phyloP scores from a whole-genome alignment of 139 green algal genomes.

The Chlamydomonas sp. region DNA sequence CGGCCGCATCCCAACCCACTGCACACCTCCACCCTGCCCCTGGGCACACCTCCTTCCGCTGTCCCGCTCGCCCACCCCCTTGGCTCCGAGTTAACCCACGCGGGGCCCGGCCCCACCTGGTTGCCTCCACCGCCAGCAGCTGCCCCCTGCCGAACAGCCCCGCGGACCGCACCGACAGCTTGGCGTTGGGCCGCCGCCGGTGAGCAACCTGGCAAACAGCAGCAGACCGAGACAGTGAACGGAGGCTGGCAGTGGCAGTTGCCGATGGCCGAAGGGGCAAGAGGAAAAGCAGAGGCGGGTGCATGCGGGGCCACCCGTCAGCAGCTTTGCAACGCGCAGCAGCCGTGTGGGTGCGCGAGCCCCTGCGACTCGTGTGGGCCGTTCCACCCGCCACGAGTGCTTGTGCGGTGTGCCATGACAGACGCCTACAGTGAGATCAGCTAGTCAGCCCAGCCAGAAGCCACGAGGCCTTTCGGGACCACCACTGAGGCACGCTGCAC shows the following conservation, averaged over 20 bases:
- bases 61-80: neutral
- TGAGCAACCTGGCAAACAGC: slow-evolving; percentile 60
- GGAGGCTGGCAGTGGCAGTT: neutral
- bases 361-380: neutral
- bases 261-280: neutral
- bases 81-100: slow-evolving; percentile 4
- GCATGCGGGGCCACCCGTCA: neutral
- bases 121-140: slow-evolving; percentile 65
- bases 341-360: neutral
- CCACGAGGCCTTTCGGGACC: too few relatives aligned
- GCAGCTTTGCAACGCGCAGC: neutral
- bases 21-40: neutral
- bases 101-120: neutral
- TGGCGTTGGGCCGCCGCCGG: slow-evolving; percentile 42
- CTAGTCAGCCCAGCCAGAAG: too few relatives aligned
- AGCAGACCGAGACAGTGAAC: too few relatives aligned
- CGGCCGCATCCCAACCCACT: too few relatives aligned
- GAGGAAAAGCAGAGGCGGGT: neutral
- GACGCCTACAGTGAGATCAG: too few relatives aligned
- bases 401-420: too few relatives aligned
- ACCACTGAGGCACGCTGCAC: too few relatives aligned
- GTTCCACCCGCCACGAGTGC: neutral
- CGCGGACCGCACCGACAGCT: slow-evolving; percentile 54
- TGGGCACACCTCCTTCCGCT: neutral
- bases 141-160: slow-evolving; percentile 68